Evolutionary conservation across 257 asterid genomes (phyloP).

Genomic region (Galeopsis tetrahit): DNA sequence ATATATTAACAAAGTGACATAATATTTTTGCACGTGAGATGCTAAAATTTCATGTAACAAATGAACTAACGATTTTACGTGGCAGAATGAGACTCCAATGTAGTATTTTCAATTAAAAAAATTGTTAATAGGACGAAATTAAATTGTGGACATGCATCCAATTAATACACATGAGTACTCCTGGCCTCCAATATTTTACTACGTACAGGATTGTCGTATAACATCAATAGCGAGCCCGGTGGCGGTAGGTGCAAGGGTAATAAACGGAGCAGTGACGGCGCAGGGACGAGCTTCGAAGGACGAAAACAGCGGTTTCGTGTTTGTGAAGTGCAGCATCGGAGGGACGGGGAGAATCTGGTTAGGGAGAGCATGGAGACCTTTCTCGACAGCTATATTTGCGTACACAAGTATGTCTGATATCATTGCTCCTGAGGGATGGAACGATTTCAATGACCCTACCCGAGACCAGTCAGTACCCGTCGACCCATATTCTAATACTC

Average conservation of each 20-base stretch:
- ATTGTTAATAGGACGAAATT: too few species aligned
- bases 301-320: conserved; percentile 80
- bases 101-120: too few species aligned
- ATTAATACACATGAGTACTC: too few species aligned
- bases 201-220: conserved; percentile 69
- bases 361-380: conserved; percentile 96
- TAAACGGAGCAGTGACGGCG: conserved; percentile 87
- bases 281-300: conserved; percentile 84
- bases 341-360: conserved; percentile 94
- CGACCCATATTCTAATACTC: not conserved
- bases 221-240: conserved; percentile 85
- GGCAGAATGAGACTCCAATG: too few species aligned
- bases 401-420: conserved; percentile 74
- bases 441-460: conserved; percentile 84
- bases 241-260: conserved; percentile 46
- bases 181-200: too few species aligned
- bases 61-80: too few species aligned
- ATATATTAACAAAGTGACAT: too few species aligned
- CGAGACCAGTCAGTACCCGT: conserved; percentile 72
- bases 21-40: too few species aligned
- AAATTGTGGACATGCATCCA: too few species aligned
- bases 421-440: conserved; percentile 91
- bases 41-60: too few species aligned
- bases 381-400: conserved; percentile 76
- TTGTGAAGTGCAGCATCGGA: conserved; percentile 72